Conservation (phyloP, 208 protist species). For the Sergeia podlipaevii region DNA sequence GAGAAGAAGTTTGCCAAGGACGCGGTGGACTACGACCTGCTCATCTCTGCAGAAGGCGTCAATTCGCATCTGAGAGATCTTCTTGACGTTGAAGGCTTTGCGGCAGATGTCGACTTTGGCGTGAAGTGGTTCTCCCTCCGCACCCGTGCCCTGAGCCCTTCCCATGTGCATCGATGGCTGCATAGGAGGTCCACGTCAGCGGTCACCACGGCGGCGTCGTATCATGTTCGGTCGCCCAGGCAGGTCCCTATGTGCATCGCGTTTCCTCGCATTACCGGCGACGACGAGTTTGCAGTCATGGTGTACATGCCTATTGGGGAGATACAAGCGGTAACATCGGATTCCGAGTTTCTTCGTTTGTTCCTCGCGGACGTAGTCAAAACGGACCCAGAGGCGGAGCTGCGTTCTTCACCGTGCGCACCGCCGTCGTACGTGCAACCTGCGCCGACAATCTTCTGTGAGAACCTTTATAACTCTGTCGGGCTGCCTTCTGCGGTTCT, state of each 20-base stretch:
- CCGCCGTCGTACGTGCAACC: constrained; percentile 16
- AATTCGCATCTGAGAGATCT: constrained; percentile 76
- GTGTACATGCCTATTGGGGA: constrained; percentile 67
- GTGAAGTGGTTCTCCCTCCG: constrained; percentile 75
- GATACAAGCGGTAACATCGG: constrained; percentile 35
- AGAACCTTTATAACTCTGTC: constrained; percentile 84
- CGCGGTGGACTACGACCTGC: constrained; percentile 80
- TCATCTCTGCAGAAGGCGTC: constrained; percentile 77
- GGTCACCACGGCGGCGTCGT: constrained; percentile 22
- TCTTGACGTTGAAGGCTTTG: constrained; percentile 83
- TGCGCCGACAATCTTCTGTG: constrained; percentile 78
- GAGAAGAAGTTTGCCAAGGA: constrained; percentile 57
- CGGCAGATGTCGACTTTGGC: constrained; percentile 67
- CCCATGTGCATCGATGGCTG: constrained; percentile 85
- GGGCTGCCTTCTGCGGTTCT: constrained; percentile 82
- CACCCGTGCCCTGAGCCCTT: constrained; percentile 30
- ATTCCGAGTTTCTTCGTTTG: constrained; percentile 32
- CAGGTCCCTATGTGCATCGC: constrained; percentile 65
- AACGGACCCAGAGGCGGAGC: constrained; percentile 11
- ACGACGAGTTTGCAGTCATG: constrained; percentile 78
- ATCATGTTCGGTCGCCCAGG: constrained; percentile 47
- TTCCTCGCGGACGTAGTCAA: constrained; percentile 28
- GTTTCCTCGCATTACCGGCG: constrained; percentile 57
- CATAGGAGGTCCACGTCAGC: constrained; percentile 37
- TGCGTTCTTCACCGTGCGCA: constrained; percentile 23